Percentiles rank a stretch among this genome's conserved stretches.
Conservation (phyloP, 371 early-diverging fungal genomes). For the Lichtheimia corymbifera region DNA sequence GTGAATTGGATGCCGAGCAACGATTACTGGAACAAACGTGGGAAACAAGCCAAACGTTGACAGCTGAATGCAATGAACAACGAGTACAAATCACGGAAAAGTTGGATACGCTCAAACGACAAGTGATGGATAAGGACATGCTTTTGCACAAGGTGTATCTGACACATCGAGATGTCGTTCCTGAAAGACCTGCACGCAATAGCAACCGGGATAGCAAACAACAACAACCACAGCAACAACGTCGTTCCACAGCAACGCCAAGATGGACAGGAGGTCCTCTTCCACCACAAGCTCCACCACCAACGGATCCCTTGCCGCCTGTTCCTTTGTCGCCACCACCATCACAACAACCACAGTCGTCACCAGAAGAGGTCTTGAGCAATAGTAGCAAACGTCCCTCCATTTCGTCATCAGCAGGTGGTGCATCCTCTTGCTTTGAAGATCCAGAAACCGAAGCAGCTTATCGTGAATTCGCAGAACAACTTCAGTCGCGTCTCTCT, state of each 20-base stretch:
- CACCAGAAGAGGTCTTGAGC: too few species aligned
- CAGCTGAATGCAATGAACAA: conserved; percentile 13
- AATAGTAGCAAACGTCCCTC: conserved; percentile 2
- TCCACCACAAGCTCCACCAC: conserved; percentile 26
- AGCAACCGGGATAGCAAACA: conserved; percentile 15
- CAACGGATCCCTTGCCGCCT: conserved; percentile 27
- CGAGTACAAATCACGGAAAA: conserved; percentile 19
- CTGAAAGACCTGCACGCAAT: conserved; percentile 13
- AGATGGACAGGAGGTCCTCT: conserved; percentile 20
- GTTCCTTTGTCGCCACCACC: conserved; percentile 6
- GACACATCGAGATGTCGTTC: too few species aligned
- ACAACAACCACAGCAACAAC: conserved; percentile 4
- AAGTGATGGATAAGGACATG: conserved; percentile 17
- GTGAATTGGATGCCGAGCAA: conserved; percentile 12
- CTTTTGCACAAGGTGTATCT: too few species aligned
- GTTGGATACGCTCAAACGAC: conserved; percentile 14
- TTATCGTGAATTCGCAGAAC: conserved; percentile 28
- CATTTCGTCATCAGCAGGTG: conserved; percentile 5
- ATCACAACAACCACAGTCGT: too few species aligned
- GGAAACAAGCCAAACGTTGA: neutral
- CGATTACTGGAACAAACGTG: conserved; percentile 2
- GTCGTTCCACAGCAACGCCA: conserved; percentile 9
- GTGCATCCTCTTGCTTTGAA: conserved; percentile 5
- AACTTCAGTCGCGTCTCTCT: conserved; percentile 22
- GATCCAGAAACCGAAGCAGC: conserved; percentile 14